Evolutionary conservation across 202 grass and related monocot species (phyloP).

Genomic region (Eragrostis tef): DNA sequence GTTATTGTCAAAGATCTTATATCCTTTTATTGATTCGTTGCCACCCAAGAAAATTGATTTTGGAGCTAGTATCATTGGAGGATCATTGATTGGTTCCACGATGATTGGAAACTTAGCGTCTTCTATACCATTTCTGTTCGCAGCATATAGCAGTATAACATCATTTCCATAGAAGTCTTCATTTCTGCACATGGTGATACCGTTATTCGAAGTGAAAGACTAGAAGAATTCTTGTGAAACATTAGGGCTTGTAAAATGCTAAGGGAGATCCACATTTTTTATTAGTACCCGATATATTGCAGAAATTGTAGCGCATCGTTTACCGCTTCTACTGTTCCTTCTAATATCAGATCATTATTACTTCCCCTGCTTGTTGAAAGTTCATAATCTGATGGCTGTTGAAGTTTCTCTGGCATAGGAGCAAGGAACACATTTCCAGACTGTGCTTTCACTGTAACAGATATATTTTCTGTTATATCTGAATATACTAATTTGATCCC

Average conservation of each 20-base stretch:
- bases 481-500: conserved; percentile 70
- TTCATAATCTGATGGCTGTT: conserved; percentile 40
- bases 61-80: conserved; percentile 67
- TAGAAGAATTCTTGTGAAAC: neutral
- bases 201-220: neutral
- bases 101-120: conserved; percentile 50
- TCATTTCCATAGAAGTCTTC: conserved; percentile 76
- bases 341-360: conserved; percentile 54
- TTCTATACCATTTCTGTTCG: conserved; percentile 57
- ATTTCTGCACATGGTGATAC: conserved; percentile 57
- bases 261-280: conserved; percentile 15
- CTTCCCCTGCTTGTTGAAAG: conserved; percentile 55
- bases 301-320: conserved; percentile 65
- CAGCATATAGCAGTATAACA: conserved; percentile 59
- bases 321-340: conserved; percentile 59
- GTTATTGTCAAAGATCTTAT: conserved; percentile 69
- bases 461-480: conserved; percentile 69
- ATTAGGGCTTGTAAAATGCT: neutral
- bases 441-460: conserved; percentile 65
- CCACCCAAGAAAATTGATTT: conserved; percentile 61
- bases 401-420: conserved; percentile 68
- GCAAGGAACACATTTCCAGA: conserved; percentile 68
- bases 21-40: conserved; percentile 53
- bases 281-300: conserved; percentile 72
- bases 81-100: conserved; percentile 81